Base-by-base conservation (phyloP, 2,329 filamentous ascomycete species). In the Laburnicola sp. region DNA sequence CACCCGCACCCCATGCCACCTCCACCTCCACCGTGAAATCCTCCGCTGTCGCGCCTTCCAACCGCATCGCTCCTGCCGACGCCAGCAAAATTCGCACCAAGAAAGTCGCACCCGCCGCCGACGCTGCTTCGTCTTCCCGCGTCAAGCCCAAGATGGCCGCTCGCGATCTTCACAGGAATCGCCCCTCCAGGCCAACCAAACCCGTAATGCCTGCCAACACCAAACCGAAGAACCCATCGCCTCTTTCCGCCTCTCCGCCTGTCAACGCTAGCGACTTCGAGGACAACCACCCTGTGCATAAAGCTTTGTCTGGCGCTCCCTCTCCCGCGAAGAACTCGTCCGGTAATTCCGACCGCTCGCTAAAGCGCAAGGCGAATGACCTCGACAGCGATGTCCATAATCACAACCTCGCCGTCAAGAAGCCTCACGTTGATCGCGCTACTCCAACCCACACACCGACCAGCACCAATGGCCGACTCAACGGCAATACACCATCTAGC, bases 181-280 rank as follows among this genome's bases (percentile, higher is more conserved):
- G 58, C 38, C 58, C 56, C 26, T 49, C 52, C 52, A 62, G 45
- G 28, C 66, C 56, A 27, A 58, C 63, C 47, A 69, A 65, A 41
- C 66, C 67, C n/a, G 55, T 62, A 16, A 64, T 65, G 61, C 62
- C 68, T 26, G 51, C 68, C 23, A 69, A 75, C 72, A 83, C 75
- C 53, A 83, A 81, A 36, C 82, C 83, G 1, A 81, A 79, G 62
- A 85, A 85, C 46, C 82, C 82, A 2, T 86, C 84, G 11, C 83
- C 82, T 9, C 77, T 86, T 8, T 82, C 80, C 7, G 82, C 81
- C 5, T 85, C 83, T 2, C 82, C 82, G 22, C 82, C 83, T 4
- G 78, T 83, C 53, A 85, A 83, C 64, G 80, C 80, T 26, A 85
- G 82, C 21, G 82, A 86, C 62, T 73, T 81, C 48, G 74, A 81